Evolutionary conservation across 192 early-diverging fungal species (phyloP).

Genomic region (Gaertneriomyces sp.): DNA sequence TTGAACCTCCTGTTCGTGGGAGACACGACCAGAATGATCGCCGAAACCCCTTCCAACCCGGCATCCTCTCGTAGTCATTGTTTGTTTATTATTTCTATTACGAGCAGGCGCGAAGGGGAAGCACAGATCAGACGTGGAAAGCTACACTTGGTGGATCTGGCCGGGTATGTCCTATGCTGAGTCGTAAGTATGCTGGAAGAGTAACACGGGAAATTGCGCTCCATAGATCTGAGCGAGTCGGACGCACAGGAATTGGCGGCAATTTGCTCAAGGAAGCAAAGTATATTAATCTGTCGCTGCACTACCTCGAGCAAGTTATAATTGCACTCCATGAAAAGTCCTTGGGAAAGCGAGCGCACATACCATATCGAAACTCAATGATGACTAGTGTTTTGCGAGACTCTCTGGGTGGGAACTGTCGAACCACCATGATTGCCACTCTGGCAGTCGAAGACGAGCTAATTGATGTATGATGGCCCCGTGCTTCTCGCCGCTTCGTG

Average conservation of each 20-base stretch:
- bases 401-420: constrained; percentile 62
- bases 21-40: constrained; percentile 63
- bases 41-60: constrained; percentile 63
- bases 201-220: not conserved
- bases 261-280: constrained; percentile 56
- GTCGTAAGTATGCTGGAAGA: too few species aligned
- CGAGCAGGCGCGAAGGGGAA: constrained; percentile 36
- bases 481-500: not conserved
- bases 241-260: constrained; percentile 53
- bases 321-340: constrained; percentile 58
- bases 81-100: constrained; percentile 53
- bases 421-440: constrained; percentile 62
- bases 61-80: constrained; percentile 62
- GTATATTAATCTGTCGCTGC: constrained; percentile 60
- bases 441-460: constrained; percentile 54
- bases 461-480: constrained; percentile 44
- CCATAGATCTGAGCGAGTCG: constrained; percentile 53
- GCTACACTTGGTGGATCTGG: constrained; percentile 63
- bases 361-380: constrained; percentile 63
- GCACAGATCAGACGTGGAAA: constrained; percentile 50
- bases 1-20: constrained; percentile 61
- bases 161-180: constrained; percentile 42
- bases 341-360: constrained; percentile 50
- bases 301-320: constrained; percentile 65
- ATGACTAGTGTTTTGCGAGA: constrained; percentile 59